Percentiles rank a stretch among this genome's conserved stretches.
These are phyloP conservation scores for Fusarium transvaalense DNA, from an alignment of 2,329 filamentous ascomycete genomes.

Conservation along the genomic window DNA sequence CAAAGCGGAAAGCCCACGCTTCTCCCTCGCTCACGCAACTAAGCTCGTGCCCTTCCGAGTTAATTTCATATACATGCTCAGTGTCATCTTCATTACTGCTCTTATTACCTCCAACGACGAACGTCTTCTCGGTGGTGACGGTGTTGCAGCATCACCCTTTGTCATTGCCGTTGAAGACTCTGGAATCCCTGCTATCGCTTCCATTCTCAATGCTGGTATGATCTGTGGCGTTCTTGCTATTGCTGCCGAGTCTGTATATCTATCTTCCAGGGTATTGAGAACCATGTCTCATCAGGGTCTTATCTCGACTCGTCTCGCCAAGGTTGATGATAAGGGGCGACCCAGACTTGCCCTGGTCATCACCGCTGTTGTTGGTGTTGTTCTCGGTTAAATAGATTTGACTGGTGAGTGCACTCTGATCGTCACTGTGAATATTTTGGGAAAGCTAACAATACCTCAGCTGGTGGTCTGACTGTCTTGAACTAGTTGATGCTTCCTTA, in stretches of 20 bases:
- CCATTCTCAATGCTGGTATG: conserved; percentile 41
- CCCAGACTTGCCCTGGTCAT: conserved; percentile 25
- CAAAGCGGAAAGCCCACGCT: too few species aligned
- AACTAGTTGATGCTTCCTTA: conserved; percentile 39
- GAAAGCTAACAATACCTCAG: background rate
- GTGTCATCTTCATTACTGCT: too few species aligned
- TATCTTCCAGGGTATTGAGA: conserved; percentile 32
- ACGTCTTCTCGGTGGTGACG: too few species aligned
- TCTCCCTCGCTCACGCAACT: too few species aligned
- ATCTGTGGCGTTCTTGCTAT: conserved; percentile 39
- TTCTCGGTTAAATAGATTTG: conserved; percentile 32
- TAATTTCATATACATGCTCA: too few species aligned
- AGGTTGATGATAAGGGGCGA: conserved; percentile 23
- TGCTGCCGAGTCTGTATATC: conserved; percentile 28
- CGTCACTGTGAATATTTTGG: rapidly evolving
- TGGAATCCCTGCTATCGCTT: conserved; percentile 29
- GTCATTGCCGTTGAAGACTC: conserved; percentile 32
- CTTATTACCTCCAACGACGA: too few species aligned
- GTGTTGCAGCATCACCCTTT: conserved; percentile 4
- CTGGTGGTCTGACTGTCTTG: conserved; percentile 17
- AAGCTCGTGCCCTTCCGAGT: too few species aligned
- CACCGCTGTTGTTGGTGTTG: background rate
- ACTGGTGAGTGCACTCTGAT: background rate
- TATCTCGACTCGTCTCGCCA: conserved; percentile 14
- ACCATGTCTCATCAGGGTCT: conserved; percentile 13